phyloP scores from a whole-genome alignment of 2,329 filamentous ascomycete genomes.

The Fusarium subglutinans region DNA sequence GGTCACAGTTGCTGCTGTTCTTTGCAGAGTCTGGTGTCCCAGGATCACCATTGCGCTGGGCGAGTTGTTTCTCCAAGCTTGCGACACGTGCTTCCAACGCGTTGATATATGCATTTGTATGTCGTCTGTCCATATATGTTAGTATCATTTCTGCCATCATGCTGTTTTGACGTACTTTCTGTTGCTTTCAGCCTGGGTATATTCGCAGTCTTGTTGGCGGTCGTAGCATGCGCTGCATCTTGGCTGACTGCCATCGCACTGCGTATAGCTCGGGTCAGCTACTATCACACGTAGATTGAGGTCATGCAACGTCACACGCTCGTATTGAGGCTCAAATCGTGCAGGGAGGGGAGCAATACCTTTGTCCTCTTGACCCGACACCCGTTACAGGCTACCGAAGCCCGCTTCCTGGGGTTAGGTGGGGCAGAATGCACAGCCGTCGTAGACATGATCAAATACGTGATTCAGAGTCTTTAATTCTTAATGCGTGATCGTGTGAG shows the following conservation, averaged over 20 bases:
- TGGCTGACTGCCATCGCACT: constrained; percentile 11
- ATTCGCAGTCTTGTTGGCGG: constrained; percentile 1
- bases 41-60: neutral
- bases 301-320: neutral
- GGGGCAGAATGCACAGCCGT: neutral
- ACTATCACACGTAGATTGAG: too few species aligned
- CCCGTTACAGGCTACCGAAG: constrained; percentile 6
- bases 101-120: constrained; percentile 5
- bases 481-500: neutral
- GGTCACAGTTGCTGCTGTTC: neutral
- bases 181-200: constrained; percentile 6
- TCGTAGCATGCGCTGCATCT: constrained; percentile 2
- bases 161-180: neutral
- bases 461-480: neutral
- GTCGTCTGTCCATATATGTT: neutral
- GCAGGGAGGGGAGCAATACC: neutral
- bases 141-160: rapidly evolving
- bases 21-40: neutral
- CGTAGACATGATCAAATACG: neutral
- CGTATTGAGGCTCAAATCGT: neutral
- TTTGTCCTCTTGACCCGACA: constrained; percentile 9
- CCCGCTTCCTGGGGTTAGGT: constrained; percentile 6
- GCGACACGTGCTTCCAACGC: constrained; percentile 5
- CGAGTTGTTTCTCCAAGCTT: neutral
- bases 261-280: neutral